Evolutionary conservation across 2,329 filamentous ascomycete species (phyloP), one percentile per base, ranked within the genome.

Genomic region (Trichoderma sp.): DNA sequence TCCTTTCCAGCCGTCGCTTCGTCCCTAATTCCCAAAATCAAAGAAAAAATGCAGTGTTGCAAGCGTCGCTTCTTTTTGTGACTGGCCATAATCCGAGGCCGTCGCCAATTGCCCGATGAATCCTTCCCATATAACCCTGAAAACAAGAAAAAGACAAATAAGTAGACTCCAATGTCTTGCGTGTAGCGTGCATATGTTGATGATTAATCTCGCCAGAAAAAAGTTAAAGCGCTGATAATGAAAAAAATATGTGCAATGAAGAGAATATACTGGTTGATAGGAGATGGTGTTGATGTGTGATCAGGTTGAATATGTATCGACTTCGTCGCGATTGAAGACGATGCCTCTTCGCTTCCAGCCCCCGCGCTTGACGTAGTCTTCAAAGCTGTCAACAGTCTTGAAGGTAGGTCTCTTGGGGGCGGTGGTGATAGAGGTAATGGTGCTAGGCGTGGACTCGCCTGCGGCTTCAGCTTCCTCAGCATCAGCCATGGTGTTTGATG

Each of bases 321-420:
- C 74, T 50, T 84, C 83, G 33, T 84, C 80, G 38, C 80, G 77
- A 74, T 83, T 79, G 75, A 86, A 86, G 80, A 86, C 81, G 59
- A 86, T 83, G 67, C 84, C 85, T 14, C 84, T 81, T 73, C 85
- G 81, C 82, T 86, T 86, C 85, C 85, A 86, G 41, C 85, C 84
- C 50, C 85, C 84, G 18, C 84, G 83, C 81, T 85, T 85, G 77
- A 85, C 81, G 45, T 85, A 85, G 78, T 86, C 81, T 65, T 86
- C 84, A 77, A 86, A 82, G 75, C 81, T 82, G 79, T 85, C 83
- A 65, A 83, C 79, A 11, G 83, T 81, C 78, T 82, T 81, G 80
- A 85, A 83, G 14, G 82, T 81, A n/a, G 85, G 85, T 18, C 85
- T 79, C 75, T 79, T 80, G 21, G 82, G 80, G 12, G 80, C 76